These are phyloP conservation scores for Aspergillus felis DNA, from an alignment of 2,329 filamentous ascomycete species.

Conservation along the genomic window DNA sequence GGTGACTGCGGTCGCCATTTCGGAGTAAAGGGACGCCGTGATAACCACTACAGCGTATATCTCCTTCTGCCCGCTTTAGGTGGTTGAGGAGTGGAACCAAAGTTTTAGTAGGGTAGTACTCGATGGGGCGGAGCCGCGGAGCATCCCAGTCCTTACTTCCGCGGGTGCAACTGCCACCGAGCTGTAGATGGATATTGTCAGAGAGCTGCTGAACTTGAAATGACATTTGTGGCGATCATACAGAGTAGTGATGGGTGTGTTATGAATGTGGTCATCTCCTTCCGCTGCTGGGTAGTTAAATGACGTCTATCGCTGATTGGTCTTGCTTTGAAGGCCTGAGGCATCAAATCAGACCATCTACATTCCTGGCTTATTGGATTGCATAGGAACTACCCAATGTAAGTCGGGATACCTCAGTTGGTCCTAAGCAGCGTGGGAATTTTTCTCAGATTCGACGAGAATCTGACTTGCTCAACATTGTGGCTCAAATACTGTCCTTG, in stretches of 20 bases:
- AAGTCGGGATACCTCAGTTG: not conserved
- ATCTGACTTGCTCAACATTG: not conserved
- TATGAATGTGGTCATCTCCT: not conserved
- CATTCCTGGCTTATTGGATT: too few relatives aligned
- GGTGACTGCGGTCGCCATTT: slow-evolving; percentile 1
- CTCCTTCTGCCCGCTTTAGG: slow-evolving; percentile 38
- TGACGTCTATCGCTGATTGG: not conserved
- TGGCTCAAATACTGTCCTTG: not conserved
- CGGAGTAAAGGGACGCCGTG: slow-evolving; percentile 31
- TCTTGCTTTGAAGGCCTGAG: not conserved
- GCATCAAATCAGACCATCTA: not conserved
- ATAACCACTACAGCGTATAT: slow-evolving; percentile 45
- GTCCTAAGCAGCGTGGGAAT: not conserved
- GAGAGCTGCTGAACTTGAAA: not conserved
- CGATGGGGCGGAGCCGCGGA: not conserved
- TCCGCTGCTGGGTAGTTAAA: not conserved
- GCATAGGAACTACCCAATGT: too few relatives aligned
- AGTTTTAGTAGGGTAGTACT: not conserved
- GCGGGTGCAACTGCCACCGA: not conserved
- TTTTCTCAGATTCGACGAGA: not conserved
- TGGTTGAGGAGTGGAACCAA: slow-evolving; percentile 12
- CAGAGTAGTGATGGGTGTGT: not conserved
- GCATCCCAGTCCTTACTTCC: not conserved
- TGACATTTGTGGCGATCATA: not conserved
- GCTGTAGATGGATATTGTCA: not conserved